Conservation (phyloP, 352 stramenopile species). For the Phytophthora pinifolia region DNA sequence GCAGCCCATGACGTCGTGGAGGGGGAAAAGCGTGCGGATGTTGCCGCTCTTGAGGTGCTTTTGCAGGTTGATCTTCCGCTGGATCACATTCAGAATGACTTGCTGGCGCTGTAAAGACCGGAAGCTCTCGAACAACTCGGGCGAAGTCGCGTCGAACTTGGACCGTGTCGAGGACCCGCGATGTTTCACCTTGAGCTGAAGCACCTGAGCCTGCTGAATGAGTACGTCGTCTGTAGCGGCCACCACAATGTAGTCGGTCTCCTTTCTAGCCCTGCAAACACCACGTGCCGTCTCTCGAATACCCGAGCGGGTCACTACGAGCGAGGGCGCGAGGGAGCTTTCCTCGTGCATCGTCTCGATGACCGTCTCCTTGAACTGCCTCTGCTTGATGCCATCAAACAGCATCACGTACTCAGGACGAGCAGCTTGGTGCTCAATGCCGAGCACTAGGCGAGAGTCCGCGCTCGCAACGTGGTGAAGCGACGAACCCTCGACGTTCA, state of each 20-base stretch:
- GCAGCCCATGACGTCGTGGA: conserved; percentile 63
- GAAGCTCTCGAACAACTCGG: conserved; percentile 65
- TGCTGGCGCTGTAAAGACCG: conserved; percentile 75
- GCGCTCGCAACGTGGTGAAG: conserved; percentile 59
- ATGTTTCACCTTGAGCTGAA: conserved; percentile 78
- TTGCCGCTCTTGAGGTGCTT: conserved; percentile 58
- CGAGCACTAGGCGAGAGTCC: conserved; percentile 31
- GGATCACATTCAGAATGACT: conserved; percentile 72
- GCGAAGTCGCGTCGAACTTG: conserved; percentile 43
- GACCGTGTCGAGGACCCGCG: conserved; percentile 60
- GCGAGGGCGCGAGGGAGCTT: conserved; percentile 51
- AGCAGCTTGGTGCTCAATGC: conserved; percentile 28
- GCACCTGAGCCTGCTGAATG: conserved; percentile 50
- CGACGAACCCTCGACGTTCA: conserved; percentile 75
- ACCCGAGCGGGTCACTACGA: conserved; percentile 47
- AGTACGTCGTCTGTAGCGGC: conserved; percentile 60
- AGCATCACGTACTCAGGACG: conserved; percentile 70
- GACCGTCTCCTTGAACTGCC: conserved; percentile 72
- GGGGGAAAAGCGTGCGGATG: conserved; percentile 60
- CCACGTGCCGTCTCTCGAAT: conserved; percentile 12
- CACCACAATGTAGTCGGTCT: conserved; percentile 64
- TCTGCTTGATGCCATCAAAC: conserved; percentile 59
- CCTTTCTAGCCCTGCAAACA: background rate
- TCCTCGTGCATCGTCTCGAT: conserved; percentile 75
- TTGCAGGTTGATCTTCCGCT: conserved; percentile 68